These are phyloP conservation scores for Salix viminalis DNA, from an alignment of 345 rosid genomes.

Conservation along the genomic window DNA sequence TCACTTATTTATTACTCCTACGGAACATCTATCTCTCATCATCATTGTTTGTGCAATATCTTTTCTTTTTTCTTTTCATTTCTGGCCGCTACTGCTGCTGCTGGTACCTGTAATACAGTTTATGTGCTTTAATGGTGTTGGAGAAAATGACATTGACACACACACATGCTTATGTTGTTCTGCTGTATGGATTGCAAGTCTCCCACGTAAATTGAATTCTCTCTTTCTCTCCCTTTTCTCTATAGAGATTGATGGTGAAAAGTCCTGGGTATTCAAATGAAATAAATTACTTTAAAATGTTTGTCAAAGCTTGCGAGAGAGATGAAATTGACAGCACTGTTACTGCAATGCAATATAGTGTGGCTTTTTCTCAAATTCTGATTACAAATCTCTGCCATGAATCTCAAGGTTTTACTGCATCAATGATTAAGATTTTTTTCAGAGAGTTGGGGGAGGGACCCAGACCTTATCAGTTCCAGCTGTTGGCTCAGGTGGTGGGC, in stretches of 20 bases:
- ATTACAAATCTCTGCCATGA: constrained; percentile 28
- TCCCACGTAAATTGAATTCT: constrained; percentile 31
- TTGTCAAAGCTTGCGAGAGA: constrained; percentile 9
- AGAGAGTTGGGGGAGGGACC: constrained; percentile 28
- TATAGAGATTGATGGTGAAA: background rate
- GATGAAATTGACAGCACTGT: constrained; percentile 29
- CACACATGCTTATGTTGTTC: background rate
- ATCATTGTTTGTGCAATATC: constrained; percentile 27
- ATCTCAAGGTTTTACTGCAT: constrained; percentile 40
- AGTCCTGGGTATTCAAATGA: background rate
- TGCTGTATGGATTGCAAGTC: constrained; percentile 13
- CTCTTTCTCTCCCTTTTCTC: background rate
- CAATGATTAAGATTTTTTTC: constrained; percentile 42
- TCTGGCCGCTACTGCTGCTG: constrained; percentile 1
- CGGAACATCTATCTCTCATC: constrained; percentile 17
- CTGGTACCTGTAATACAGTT: constrained; percentile 3
- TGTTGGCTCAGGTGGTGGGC: constrained; percentile 61
- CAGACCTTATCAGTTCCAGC: constrained; percentile 59
- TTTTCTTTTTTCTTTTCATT: background rate
- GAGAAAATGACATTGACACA: constrained; percentile 13
- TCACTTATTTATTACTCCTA: background rate
- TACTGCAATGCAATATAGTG: constrained; percentile 6
- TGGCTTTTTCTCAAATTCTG: constrained; percentile 6
- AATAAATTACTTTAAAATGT: constrained; percentile 9
- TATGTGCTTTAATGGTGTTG: background rate